Evolutionary conservation across 2,329 filamentous ascomycete species (phyloP), one percentile per base, ranked within the genome.

Genomic region (Fusarium sp.): DNA sequence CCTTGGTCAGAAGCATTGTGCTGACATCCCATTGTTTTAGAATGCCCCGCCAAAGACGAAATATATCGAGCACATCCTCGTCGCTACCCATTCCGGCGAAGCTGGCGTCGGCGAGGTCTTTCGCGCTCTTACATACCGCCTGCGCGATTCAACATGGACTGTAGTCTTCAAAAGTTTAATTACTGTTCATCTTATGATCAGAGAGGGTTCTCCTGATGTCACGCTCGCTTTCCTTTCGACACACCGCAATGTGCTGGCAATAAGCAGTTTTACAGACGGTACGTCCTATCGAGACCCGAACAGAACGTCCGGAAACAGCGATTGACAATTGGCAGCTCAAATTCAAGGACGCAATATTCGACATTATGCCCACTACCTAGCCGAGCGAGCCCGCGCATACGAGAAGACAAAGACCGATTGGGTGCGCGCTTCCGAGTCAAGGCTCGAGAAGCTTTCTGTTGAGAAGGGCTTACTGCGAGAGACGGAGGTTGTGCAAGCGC

Each of bases 101-200:
- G 92, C 93, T 53, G 96, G 95, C 70, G 93, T 99, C 62, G 95
- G 91, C 62, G 96, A 99, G 82, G 92, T 99, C 75, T 98, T 99
- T 79, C 90, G 96, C 63, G 93, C 94, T 40, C 84, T 99, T 54
- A 94, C 96, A 77, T 89, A 93, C 77, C 89, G 96, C 51, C 81
- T 99, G 70, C 91, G 94, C 77, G 96, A 99, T 78, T 95, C 95
- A 71, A 97, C 96, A 84, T 99, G 96, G 96, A 99, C 96, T n/a
- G 94, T 98, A 58, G 95, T 97, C 68, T 97, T 97, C 89, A 99
- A 99, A 83, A 91, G 93, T 73, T 84, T 99, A 70, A 97, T 98
- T 73, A 96, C 97, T 47, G 89, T 97, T 45, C 96, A 99, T 78
- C 83, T 98, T 64, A 98, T 99, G 96, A 96, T 99, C 77, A 89